These are phyloP conservation scores for Alisma plantagoaquatica DNA, from an alignment of 106 monocot genomes.

Conservation along the genomic window DNA sequence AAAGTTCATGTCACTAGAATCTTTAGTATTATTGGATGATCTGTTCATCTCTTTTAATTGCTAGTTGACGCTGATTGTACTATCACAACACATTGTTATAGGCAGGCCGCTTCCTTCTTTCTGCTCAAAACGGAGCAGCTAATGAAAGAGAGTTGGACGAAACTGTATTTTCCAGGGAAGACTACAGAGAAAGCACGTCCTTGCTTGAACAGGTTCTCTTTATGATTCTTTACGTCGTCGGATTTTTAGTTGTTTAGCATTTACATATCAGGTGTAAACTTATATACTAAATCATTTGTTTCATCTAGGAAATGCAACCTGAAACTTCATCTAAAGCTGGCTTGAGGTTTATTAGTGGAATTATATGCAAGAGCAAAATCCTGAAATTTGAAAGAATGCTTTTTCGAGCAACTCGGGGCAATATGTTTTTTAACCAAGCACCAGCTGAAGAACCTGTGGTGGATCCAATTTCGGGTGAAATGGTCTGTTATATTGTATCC, in stretches of 20 bases:
- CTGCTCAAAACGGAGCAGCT: conserved; percentile 53
- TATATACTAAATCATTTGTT: background rate
- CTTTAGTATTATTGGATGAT: too few species aligned
- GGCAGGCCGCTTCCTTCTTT: conserved; percentile 97
- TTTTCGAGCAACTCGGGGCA: conserved; percentile 96
- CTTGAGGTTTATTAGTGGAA: conserved; percentile 90
- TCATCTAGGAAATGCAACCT: conserved; percentile 46
- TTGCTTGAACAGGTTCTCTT: conserved; percentile 88
- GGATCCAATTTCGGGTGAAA: conserved; percentile 83
- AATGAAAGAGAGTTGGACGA: conserved; percentile 74
- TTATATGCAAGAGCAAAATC: conserved; percentile 78
- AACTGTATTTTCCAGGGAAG: conserved; percentile 38
- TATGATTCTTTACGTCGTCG: too few species aligned
- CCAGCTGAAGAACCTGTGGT: conserved; percentile 81
- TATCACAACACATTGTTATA: too few species aligned
- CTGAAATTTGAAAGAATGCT: conserved; percentile 92
- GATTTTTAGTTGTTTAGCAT: too few species aligned
- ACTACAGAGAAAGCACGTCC: conserved; percentile 39
- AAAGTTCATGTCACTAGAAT: too few species aligned
- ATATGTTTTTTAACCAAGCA: conserved; percentile 95
- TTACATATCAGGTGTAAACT: too few species aligned
- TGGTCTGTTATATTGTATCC: conserved; percentile 48
- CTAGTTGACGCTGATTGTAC: too few species aligned
- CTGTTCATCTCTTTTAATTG: too few species aligned
- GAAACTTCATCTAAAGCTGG: conserved; percentile 60